Base-by-base conservation (phyloP, 106 monocot species). In the Triglochin maritima region DNA sequence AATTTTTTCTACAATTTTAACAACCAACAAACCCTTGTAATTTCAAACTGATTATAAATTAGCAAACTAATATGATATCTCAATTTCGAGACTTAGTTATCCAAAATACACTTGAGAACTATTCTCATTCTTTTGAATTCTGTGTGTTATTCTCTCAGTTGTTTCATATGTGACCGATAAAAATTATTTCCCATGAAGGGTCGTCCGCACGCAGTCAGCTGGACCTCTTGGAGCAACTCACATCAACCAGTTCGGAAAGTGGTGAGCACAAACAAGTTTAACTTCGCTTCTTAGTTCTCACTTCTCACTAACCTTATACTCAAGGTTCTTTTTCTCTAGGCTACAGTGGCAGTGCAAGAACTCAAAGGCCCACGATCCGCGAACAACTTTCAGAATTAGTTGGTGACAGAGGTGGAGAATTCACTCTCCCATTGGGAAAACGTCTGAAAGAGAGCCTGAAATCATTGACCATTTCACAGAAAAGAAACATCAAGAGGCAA, bases 401-500 rank as follows among this genome's bases (percentile, higher is more conserved):
- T 2, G 68, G 74, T 60, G 87, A 74, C 10, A 85, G 80, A 67
- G 50, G 63, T 12, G 94, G 77, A n/a, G 87, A 90, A 5, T 87
- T 87, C 76, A 85, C 70, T 29, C 76, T 95, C 70, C 83, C 79
- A 44, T 55, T 90, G 29, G 90, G 90, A 15, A 87, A 95, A 65
- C 82, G 63, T 68, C 72, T 90, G n/a, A 79, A 75, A 45, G 72
- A 73, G 69, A 70, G 74, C 47, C 15, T 77, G 67, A 73, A 69
- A 17, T 56, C 47, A 43, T 65, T 74, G 44, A 90, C 87, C 6
- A 67, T 87, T 9, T 90, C 94, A 6, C 87, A 95, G 76, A 90
- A 75, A 70, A 90, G 94, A 76, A 95, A 95, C 81, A 95, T 95
- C 82, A 95, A 90, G 71, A 68, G 94, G 53, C 90, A 95, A 72